A percentile compares a stretch with the other conserved stretches of the same genome.
These are phyloP conservation scores for Eleusine coracana DNA, from an alignment of 176 grass and related monocot genomes.

Conservation along the genomic window DNA sequence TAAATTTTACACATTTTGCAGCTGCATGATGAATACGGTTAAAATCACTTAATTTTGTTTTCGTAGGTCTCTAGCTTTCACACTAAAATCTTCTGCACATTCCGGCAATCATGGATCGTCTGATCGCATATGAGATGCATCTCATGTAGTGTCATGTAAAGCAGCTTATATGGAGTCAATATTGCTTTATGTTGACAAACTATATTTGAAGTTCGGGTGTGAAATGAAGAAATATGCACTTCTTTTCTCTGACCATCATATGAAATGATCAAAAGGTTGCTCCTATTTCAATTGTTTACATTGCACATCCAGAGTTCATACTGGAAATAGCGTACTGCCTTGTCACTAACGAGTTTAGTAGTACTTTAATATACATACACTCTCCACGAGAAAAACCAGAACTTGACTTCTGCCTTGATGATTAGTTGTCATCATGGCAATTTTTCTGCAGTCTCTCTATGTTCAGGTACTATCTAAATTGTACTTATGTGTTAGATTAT, in stretches of 20 bases:
- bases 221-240: slow-evolving; percentile 41
- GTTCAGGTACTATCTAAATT: slow-evolving; percentile 25
- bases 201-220: slow-evolving; percentile 19
- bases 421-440: slow-evolving; percentile 4
- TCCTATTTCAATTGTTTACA: slow-evolving; percentile 37
- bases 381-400: not conserved
- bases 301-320: slow-evolving; percentile 36
- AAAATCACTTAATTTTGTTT: not conserved
- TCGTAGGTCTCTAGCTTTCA: not conserved
- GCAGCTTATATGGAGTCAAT: no score
- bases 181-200: slow-evolving; percentile 15
- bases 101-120: not conserved
- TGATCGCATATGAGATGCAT: slow-evolving; percentile 2
- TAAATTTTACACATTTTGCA: not conserved
- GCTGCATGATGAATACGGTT: not conserved
- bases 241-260: slow-evolving; percentile 29
- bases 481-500: slow-evolving; percentile 2
- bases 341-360: not conserved
- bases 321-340: not conserved
- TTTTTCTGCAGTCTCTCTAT: not conserved
- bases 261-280: slow-evolving; percentile 45
- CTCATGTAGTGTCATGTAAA: no score
- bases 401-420: slow-evolving; percentile 38
- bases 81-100: not conserved
- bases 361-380: not conserved